These are phyloP conservation scores for Pleurotus sapidus DNA, from an alignment of 768 basidiomycete genomes.

Conservation along the genomic window DNA sequence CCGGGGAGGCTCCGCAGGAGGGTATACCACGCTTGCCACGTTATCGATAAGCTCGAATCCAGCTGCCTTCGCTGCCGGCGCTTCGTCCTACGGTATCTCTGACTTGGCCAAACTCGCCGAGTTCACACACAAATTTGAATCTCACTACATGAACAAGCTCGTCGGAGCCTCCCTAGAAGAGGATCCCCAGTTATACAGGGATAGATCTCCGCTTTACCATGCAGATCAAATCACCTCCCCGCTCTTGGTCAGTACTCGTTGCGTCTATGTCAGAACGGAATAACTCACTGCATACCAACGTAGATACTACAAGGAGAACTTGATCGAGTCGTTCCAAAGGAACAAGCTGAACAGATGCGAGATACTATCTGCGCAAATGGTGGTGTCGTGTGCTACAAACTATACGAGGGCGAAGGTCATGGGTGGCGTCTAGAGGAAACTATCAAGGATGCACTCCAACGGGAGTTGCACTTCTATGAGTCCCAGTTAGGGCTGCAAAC, in stretches of 20 bases:
- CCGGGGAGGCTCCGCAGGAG: conserved; percentile 73
- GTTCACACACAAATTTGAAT: conserved; percentile 75
- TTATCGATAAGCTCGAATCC: conserved; percentile 35
- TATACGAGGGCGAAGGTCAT: conserved; percentile 67
- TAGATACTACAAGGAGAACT: conserved; percentile 67
- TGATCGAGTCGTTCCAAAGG: conserved; percentile 65
- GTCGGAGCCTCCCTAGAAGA: conserved; percentile 55
- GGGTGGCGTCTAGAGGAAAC: conserved; percentile 57
- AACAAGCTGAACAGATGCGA: conserved; percentile 59
- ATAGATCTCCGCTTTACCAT: conserved; percentile 62
- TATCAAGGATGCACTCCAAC: conserved; percentile 49
- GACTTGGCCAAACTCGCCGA: conserved; percentile 54
- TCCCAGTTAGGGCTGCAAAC: conserved; percentile 28
- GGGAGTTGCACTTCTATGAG: conserved; percentile 54
- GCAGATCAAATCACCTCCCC: conserved; percentile 61
- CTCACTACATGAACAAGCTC: conserved; percentile 54
- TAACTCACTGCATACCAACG: not conserved
- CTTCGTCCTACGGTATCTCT: conserved; percentile 67
- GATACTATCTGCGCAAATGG: conserved; percentile 46
- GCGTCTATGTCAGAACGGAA: conserved; percentile 33
- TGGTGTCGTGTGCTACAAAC: conserved; percentile 54
- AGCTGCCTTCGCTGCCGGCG: conserved; percentile 57
- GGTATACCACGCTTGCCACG: conserved; percentile 60
- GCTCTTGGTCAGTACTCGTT: conserved; percentile 49
- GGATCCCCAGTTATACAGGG: conserved; percentile 54